A percentile compares a stretch with the other conserved stretches of the same genome.
These are phyloP conservation scores for Ampelomyces quisqualis DNA, from an alignment of 2,329 filamentous ascomycete species.

Conservation along the genomic window DNA sequence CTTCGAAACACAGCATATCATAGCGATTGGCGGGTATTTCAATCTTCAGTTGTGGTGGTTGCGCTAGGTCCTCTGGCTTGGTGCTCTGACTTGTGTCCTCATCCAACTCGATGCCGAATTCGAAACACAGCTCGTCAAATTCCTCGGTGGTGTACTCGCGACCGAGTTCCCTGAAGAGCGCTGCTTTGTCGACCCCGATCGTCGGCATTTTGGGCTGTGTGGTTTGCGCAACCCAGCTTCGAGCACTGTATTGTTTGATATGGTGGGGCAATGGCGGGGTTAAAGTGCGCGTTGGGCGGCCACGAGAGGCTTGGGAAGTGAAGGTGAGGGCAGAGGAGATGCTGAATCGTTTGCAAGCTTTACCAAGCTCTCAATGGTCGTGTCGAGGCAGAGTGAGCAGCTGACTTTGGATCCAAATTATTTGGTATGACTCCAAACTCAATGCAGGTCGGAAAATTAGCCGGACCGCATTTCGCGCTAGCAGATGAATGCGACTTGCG, in stretches of 20 bases:
- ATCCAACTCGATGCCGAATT: constrained; percentile 97
- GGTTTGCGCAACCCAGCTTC: constrained; percentile 3
- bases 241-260: constrained; percentile 11
- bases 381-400: background rate
- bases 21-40: constrained; percentile 94
- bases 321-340: background rate
- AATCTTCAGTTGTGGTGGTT: constrained; percentile 92
- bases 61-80: constrained; percentile 56
- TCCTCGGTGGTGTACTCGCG: constrained; percentile 89
- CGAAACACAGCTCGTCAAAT: constrained; percentile 97
- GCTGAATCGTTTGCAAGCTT: background rate
- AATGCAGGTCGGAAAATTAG: constrained; percentile 13
- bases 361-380: background rate
- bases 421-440: constrained; percentile 31
- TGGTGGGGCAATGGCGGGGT: constrained; percentile 39
- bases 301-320: background rate
- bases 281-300: constrained; percentile 21
- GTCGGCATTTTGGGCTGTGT: constrained; percentile 73
- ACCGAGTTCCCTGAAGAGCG: constrained; percentile 89
- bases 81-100: constrained; percentile 62
- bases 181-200: constrained; percentile 93
- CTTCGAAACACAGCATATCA: constrained; percentile 96
- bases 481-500: background rate
- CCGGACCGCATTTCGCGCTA: constrained; percentile 18
- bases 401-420: constrained; percentile 16